Conservation (phyloP, 805 yeast species). For the Starmerella gropengiesseri region DNA sequence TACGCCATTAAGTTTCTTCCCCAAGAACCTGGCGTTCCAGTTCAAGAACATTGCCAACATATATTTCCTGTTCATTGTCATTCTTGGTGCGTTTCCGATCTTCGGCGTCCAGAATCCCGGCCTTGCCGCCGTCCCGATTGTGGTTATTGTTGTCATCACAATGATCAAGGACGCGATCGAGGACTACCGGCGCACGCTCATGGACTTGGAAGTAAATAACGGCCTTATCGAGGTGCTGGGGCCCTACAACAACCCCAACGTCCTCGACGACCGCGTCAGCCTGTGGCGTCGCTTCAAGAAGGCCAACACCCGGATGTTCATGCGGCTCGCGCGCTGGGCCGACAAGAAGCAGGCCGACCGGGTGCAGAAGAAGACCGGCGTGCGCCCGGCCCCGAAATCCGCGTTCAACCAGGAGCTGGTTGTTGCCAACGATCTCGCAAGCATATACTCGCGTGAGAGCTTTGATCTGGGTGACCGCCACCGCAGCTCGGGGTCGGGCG, state of each 20-base stretch:
- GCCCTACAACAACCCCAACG: slow-evolving; percentile 52
- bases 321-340: slow-evolving; percentile 22
- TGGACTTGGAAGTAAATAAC: slow-evolving; percentile 62
- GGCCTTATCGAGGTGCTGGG: slow-evolving; percentile 51
- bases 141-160: slow-evolving; percentile 64
- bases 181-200: slow-evolving; percentile 55
- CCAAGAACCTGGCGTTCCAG: slow-evolving; percentile 72
- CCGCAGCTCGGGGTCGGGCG: slow-evolving; percentile 11
- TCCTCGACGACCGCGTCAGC: slow-evolving; percentile 43
- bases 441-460: slow-evolving; percentile 21
- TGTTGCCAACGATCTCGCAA: slow-evolving; percentile 21
- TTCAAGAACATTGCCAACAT: slow-evolving; percentile 84
- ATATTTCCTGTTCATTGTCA: slow-evolving; percentile 70
- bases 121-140: slow-evolving; percentile 69
- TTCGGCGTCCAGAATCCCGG: slow-evolving; percentile 70
- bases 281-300: slow-evolving; percentile 66
- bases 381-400: slow-evolving; percentile 15
- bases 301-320: slow-evolving; percentile 25
- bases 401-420: slow-evolving; percentile 21
- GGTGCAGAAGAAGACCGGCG: slow-evolving; percentile 21
- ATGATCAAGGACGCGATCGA: slow-evolving; percentile 72
- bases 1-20: slow-evolving; percentile 80
- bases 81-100: slow-evolving; percentile 65
- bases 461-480: slow-evolving; percentile 20
- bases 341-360: slow-evolving; percentile 21